Evolutionary conservation across 75 land plant genomes (phyloP).

Genomic region (Ceratopteris richardii): DNA sequence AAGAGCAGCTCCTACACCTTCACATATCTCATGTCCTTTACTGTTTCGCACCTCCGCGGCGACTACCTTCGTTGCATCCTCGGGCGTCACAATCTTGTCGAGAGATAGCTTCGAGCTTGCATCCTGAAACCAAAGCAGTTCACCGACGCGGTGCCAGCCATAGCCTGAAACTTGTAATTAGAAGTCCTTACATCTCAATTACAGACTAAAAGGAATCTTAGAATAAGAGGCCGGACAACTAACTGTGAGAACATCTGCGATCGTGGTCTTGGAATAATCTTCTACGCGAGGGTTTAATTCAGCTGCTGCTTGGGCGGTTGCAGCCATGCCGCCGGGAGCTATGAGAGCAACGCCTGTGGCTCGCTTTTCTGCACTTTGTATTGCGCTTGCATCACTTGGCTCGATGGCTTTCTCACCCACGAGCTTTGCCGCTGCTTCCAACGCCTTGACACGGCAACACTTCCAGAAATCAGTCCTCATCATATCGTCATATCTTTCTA

Average conservation of each 20-base stretch:
- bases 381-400: slow-evolving; percentile 61
- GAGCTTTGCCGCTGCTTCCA: slow-evolving; percentile 50
- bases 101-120: slow-evolving; percentile 36
- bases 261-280: slow-evolving; percentile 39
- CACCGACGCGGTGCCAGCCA: no score
- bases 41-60: slow-evolving; percentile 45
- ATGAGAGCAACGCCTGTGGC: slow-evolving; percentile 36
- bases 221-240: background rate
- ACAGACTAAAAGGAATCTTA: background rate
- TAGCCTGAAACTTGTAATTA: no score
- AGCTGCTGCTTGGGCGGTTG: slow-evolving; percentile 58
- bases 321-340: slow-evolving; percentile 34
- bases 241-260: slow-evolving; percentile 36
- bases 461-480: background rate
- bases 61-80: slow-evolving; percentile 56
- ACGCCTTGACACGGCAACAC: no score
- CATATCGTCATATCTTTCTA: no score
- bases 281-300: slow-evolving; percentile 26
- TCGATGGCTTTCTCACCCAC: slow-evolving; percentile 53
- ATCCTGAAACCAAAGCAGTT: slow-evolving; percentile 21
- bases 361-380: slow-evolving; percentile 49
- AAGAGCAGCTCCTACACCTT: slow-evolving; percentile 48
- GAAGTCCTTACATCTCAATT: background rate
- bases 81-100: slow-evolving; percentile 55
- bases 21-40: slow-evolving; percentile 17